Percentiles rank a stretch among this genome's conserved stretches.
These are phyloP conservation scores for Oryza glumipatula DNA, from an alignment of 176 grass and related monocot species.

Conservation along the genomic window DNA sequence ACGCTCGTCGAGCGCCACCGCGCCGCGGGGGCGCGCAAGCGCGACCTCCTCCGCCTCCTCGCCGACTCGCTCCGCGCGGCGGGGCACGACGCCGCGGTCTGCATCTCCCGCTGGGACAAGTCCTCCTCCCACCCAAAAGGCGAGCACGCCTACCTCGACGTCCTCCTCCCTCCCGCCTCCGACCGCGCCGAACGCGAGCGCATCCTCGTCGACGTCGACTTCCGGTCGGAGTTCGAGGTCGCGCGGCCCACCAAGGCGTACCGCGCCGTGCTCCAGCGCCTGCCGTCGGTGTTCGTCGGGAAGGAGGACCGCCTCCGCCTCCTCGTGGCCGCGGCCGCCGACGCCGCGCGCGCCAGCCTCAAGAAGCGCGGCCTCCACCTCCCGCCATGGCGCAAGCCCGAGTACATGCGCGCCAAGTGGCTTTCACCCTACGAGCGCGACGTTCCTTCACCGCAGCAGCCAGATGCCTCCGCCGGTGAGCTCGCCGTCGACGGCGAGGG, in stretches of 20 bases:
- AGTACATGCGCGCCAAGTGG: constrained; percentile 98
- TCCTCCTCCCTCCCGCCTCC: constrained; percentile 41
- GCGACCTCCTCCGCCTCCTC: constrained; percentile 58
- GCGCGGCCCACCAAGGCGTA: constrained; percentile 83
- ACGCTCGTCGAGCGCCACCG: constrained; percentile 59
- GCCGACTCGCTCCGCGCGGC: constrained; percentile 59
- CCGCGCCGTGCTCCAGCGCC: constrained; percentile 59
- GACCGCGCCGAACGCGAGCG: constrained; percentile 60
- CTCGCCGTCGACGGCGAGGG: constrained; percentile 50
- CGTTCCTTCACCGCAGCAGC: background rate
- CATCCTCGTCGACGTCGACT: constrained; percentile 84
- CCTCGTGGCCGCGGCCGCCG: constrained; percentile 64
- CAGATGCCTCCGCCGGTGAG: constrained; percentile 53
- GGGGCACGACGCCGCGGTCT: constrained; percentile 69
- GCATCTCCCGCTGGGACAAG: constrained; percentile 85
- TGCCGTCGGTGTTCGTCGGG: constrained; percentile 77
- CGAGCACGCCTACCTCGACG: constrained; percentile 83
- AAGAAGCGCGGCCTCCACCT: constrained; percentile 85
- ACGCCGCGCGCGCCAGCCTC: constrained; percentile 68
- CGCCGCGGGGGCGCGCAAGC: constrained; percentile 47
- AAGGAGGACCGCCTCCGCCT: constrained; percentile 68
- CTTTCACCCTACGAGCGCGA: constrained; percentile 70
- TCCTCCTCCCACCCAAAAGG: constrained; percentile 63
- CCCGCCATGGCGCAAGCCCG: constrained; percentile 79
- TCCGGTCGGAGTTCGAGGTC: constrained; percentile 76